Evolutionary conservation across 257 asterid species (phyloP).

Genomic region (Ballota nigra): DNA sequence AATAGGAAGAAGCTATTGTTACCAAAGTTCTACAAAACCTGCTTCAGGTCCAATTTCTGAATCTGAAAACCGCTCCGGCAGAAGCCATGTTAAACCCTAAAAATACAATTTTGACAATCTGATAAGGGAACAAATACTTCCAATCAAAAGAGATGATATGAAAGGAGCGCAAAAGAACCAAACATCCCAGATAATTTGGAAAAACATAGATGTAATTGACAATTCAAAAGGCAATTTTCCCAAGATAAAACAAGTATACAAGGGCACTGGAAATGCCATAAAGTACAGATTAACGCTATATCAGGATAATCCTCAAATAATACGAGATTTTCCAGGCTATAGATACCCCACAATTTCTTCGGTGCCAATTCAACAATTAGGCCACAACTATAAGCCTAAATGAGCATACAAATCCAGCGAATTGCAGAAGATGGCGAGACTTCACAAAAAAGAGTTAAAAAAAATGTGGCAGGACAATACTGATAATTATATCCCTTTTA

Average conservation of each 20-base stretch:
- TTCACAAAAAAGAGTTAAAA: not conserved
- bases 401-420: not conserved
- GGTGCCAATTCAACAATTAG: not conserved
- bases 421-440: not conserved
- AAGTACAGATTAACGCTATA: not conserved
- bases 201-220: not conserved
- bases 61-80: slow-evolving; percentile 93
- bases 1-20: slow-evolving; percentile 73
- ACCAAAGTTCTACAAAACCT: slow-evolving; percentile 96
- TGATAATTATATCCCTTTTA: too few relatives aligned
- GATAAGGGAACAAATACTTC: slow-evolving; percentile 8
- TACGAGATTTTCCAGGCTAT: not conserved
- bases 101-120: slow-evolving; percentile 27
- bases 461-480: not conserved
- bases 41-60: slow-evolving; percentile 99
- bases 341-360: not conserved
- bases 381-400: not conserved
- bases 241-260: not conserved
- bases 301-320: not conserved
- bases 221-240: not conserved
- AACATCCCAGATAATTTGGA: not conserved
- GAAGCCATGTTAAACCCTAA: slow-evolving; percentile 99
- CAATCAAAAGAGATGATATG: slow-evolving; percentile 12
- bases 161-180: slow-evolving; percentile 1
- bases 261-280: not conserved